These are phyloP conservation scores for Sherardia arvensis DNA, from an alignment of 257 asterid genomes.

Conservation along the genomic window DNA sequence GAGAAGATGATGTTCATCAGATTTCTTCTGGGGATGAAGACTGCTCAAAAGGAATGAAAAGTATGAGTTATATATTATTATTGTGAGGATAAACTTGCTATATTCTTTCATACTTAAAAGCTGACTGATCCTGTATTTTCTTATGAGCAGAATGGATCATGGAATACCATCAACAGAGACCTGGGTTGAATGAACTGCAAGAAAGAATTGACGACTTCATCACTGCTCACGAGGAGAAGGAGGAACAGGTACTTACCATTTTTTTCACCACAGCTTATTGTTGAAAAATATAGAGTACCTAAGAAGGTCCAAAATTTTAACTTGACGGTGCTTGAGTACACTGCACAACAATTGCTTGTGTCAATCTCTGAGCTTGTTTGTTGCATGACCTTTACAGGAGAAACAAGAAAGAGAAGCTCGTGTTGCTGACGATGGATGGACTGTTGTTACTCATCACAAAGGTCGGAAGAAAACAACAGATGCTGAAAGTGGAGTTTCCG, in stretches of 20 bases:
- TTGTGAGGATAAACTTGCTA: neutral
- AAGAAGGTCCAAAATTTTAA: neutral
- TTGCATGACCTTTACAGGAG: constrained; percentile 39
- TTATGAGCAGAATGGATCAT: constrained; percentile 65
- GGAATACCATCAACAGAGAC: constrained; percentile 65
- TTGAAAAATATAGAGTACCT: neutral
- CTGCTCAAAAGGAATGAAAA: constrained; percentile 70
- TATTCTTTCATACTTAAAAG: neutral
- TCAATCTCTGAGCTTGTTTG: constrained; percentile 2
- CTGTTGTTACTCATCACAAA: constrained; percentile 84
- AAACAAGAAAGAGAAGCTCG: constrained; percentile 62
- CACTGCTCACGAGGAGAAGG: constrained; percentile 55
- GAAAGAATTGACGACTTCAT: constrained; percentile 85
- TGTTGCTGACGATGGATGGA: constrained; percentile 94
- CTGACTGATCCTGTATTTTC: constrained; percentile 3
- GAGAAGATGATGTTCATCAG: constrained; percentile 48
- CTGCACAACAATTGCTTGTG: constrained; percentile 8
- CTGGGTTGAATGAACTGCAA: constrained; percentile 63
- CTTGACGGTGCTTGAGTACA: constrained; percentile 1
- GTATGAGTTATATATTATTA: constrained; percentile 29
- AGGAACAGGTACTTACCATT: constrained; percentile 52
- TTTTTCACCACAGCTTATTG: neutral
- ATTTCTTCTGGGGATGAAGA: constrained; percentile 90
- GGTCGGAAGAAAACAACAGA: constrained; percentile 92
- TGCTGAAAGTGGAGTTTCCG: constrained; percentile 69